Percentiles rank a stretch among this genome's conserved stretches.
These are phyloP conservation scores for Chrysanthemum seticuspe DNA, from an alignment of 129 eudicot species.

Conservation along the genomic window DNA sequence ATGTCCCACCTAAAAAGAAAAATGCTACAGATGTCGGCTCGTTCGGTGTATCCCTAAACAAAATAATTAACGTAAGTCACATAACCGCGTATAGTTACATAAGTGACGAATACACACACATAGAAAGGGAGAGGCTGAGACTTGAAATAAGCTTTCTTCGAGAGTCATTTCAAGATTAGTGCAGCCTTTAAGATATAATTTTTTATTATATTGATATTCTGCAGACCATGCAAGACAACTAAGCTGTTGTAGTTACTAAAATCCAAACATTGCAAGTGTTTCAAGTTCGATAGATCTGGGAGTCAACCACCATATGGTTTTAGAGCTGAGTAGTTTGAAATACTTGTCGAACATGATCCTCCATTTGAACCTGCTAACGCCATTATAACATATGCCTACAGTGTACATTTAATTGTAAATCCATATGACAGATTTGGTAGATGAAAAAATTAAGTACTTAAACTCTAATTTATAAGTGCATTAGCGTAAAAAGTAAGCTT, in stretches of 20 bases:
- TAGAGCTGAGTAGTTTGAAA: too few species aligned
- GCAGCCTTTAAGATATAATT: constrained; percentile 26
- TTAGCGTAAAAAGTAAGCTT: too few species aligned
- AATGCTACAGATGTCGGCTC: constrained; percentile 12
- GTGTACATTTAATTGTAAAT: too few species aligned
- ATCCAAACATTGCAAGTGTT: constrained; percentile 18
- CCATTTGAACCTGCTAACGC: too few species aligned
- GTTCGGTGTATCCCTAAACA: constrained; percentile 17
- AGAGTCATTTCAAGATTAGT: constrained; percentile 16
- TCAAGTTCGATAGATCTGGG: constrained; percentile 25
- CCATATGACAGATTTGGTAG: too few species aligned
- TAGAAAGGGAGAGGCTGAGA: neutral
- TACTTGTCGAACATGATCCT: too few species aligned
- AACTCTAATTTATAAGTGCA: too few species aligned
- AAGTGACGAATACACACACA: too few species aligned
- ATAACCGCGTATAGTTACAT: neutral
- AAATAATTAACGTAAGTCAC: constrained; percentile 2
- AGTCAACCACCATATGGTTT: neutral
- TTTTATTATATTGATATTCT: neutral
- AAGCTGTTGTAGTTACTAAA: constrained; percentile 27
- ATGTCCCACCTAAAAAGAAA: constrained; percentile 23
- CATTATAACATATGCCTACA: too few species aligned
- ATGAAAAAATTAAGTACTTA: too few species aligned
- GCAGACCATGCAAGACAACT: constrained; percentile 23
- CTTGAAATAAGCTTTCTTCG: constrained; percentile 31